Conservation (phyloP, 805 yeast species). For the Monosporozyma unispora region DNA sequence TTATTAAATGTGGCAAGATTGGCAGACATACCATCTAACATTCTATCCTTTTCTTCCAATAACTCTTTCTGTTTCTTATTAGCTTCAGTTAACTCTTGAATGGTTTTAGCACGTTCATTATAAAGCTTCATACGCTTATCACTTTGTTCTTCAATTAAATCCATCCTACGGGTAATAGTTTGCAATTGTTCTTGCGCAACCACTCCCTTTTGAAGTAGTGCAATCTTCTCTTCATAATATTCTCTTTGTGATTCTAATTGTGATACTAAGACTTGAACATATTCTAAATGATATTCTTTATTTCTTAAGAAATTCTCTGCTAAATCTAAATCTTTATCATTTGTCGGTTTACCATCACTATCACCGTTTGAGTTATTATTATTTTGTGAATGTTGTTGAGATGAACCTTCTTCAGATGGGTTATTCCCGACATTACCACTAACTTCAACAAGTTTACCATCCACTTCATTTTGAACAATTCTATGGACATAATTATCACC, state of each 20-base stretch:
- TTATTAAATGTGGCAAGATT: conserved; percentile 36
- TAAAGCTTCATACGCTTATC: too few relatives aligned
- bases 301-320: conserved; percentile 29
- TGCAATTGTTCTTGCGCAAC: too few relatives aligned
- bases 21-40: conserved; percentile 40
- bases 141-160: too few relatives aligned
- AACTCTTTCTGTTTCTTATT: conserved; percentile 17
- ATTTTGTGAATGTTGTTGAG: conserved; percentile 1
- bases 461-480: conserved; percentile 71
- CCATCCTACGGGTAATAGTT: too few relatives aligned
- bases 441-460: conserved; percentile 83
- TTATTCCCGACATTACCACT: conserved; percentile 19
- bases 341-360: too few relatives aligned
- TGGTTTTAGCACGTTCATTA: too few relatives aligned
- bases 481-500: conserved; percentile 88
- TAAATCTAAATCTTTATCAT: conserved; percentile 12
- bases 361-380: too few relatives aligned
- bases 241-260: conserved; percentile 83
- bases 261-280: conserved; percentile 65
- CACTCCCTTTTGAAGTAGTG: conserved; percentile 2
- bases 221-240: conserved; percentile 54
- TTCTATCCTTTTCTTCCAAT: conserved; percentile 25
- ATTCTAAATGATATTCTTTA: conserved; percentile 64
- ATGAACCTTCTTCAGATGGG: neutral
- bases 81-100: conserved; percentile 7